Evolutionary conservation across 148 eudicot genomes (phyloP).

Genomic region (Fagopyrum homotropicum): DNA sequence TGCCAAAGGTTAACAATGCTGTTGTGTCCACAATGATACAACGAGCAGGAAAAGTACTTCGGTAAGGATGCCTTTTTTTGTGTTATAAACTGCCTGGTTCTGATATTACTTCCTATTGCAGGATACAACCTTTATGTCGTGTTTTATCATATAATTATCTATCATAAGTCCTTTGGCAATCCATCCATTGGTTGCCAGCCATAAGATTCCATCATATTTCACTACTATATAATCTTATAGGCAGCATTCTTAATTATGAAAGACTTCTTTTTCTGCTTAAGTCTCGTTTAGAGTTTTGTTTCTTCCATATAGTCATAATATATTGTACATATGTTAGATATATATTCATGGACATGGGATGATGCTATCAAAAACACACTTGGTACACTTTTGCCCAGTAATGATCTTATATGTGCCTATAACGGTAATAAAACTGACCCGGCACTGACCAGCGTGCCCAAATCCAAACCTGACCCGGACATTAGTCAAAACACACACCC

Average conservation of each 20-base stretch:
- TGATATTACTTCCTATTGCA: neutral
- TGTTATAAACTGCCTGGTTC: neutral
- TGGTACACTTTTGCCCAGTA: too few relatives aligned
- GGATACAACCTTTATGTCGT: neutral
- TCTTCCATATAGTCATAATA: neutral
- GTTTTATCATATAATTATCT: neutral
- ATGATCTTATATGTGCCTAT: too few relatives aligned
- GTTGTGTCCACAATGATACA: slow-evolving; percentile 61
- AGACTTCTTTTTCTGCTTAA: neutral
- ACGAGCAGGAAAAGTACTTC: slow-evolving; percentile 56
- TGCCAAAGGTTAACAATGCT: slow-evolving; percentile 52
- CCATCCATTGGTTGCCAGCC: neutral
- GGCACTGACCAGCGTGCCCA: too few relatives aligned
- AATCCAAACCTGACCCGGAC: too few relatives aligned
- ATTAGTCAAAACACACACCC: too few relatives aligned
- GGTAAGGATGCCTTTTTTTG: slow-evolving; percentile 23
- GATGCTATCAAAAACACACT: neutral
- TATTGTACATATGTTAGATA: neutral
- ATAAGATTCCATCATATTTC: neutral
- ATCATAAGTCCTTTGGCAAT: neutral
- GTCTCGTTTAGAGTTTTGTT: neutral
- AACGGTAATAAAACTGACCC: too few relatives aligned
- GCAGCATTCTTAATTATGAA: neutral
- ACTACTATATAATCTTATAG: neutral
- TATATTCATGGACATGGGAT: neutral